Evolutionary conservation across 257 asterid species (phyloP), one percentile per base, ranked within the genome.

Genomic region (Verbena officinalis): DNA sequence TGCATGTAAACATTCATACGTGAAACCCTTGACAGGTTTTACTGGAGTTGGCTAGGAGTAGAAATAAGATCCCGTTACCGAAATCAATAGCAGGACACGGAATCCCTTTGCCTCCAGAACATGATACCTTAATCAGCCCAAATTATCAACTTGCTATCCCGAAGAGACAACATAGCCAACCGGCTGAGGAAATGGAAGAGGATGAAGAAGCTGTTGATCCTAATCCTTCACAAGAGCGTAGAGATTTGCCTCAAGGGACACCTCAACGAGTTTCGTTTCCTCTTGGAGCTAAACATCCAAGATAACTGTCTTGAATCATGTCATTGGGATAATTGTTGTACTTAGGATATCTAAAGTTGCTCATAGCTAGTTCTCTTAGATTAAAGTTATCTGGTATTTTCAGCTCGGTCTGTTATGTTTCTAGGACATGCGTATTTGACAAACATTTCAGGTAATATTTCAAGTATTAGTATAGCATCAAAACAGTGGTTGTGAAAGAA

Each of bases 221-320:
- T 39, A 74, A 59, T 42, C 67, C 64, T 45, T 58, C 90, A 23
- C 87, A 80, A 61, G 95, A 83, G 13, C 69, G 63, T 54, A 42
- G 75, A 58, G 88, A 82, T 62, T 36, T 83, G 30, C 72, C 88
- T 14, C 92, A 83, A 67, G 91, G 86, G 20, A 69, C 86, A 14
- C 82, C 90, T 55, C 96, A 84, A 33, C 89, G 86, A 5, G 88
- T 88, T n/a, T 90, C 97, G 7, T 90, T 88, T 56, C 86, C 93
- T 5, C 79, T 88, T 3, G 90, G 80, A 16, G 74, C 84, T 64
- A 87, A 87, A 70, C 88, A 78, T 36, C 70, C 84, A 16, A 86
- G 51, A 44, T 44, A n/a, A 44, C 16, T 45, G 22, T 22, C 4
- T 23, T 1, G 53, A 15, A 31, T 24, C 46, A 40, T 14, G 9